phyloP scores from a whole-genome alignment of 2,329 filamentous ascomycete species.

The Penicillium brasilianum region DNA sequence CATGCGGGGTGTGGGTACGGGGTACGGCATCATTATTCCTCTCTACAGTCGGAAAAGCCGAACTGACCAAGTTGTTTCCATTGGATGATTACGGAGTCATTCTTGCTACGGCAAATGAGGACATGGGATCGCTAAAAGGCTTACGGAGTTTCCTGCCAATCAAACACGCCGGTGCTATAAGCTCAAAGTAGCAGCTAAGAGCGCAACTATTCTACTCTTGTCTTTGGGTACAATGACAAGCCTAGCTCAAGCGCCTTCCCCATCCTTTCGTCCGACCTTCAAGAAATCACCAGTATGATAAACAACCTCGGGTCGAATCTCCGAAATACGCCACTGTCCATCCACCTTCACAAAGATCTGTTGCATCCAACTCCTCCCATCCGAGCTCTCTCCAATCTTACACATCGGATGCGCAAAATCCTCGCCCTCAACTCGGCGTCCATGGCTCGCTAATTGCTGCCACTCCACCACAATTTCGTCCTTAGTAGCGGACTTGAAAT shows the following conservation, averaged over 20 bases:
- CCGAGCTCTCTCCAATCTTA: background rate
- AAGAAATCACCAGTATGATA: conserved; percentile 5
- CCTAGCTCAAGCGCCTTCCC: background rate
- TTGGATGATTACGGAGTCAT: background rate
- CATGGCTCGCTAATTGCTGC: conserved; percentile 34
- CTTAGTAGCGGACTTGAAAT: conserved; percentile 28
- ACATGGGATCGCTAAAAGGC: background rate
- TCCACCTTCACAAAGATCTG: background rate
- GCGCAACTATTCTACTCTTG: background rate
- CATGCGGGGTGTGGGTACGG: background rate
- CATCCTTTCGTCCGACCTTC: conserved; percentile 1
- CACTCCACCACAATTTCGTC: conserved; percentile 32
- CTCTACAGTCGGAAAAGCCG: background rate
- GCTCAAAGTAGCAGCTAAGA: no score
- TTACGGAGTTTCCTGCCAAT: background rate
- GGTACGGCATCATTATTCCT: background rate
- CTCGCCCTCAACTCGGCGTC: conserved; percentile 8
- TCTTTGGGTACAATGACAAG: background rate
- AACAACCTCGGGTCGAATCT: background rate
- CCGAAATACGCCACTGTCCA: background rate
- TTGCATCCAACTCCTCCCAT: conserved; percentile 5
- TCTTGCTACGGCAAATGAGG: background rate
- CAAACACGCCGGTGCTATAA: background rate
- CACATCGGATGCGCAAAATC: background rate
- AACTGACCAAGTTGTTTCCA: background rate